These are phyloP conservation scores for Aspergillus ustus DNA, from an alignment of 2,329 filamentous ascomycete species.

Conservation along the genomic window DNA sequence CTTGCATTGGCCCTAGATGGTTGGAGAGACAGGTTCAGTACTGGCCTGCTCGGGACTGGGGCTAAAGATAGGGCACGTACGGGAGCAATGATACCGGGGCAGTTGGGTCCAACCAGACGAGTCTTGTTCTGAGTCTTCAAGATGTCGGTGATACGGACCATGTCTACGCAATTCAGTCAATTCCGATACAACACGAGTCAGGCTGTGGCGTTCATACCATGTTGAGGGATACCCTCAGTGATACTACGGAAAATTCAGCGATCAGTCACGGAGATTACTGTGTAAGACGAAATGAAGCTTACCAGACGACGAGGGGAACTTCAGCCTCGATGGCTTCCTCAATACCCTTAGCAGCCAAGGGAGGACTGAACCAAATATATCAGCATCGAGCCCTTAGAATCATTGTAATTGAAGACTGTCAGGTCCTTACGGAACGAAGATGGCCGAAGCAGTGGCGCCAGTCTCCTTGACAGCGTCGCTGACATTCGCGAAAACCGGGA, in stretches of 20 bases:
- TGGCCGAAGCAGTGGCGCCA: constrained; percentile 86
- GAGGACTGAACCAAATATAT: constrained; percentile 65
- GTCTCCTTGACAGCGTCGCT: constrained; percentile 86
- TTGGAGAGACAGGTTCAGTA: constrained; percentile 17
- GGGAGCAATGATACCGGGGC: constrained; percentile 91
- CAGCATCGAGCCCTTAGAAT: constrained; percentile 17
- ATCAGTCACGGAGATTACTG: constrained; percentile 11
- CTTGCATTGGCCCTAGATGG: constrained; percentile 86
- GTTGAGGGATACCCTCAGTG: constrained; percentile 96
- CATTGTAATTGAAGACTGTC: neutral
- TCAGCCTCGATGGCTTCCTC: constrained; percentile 95
- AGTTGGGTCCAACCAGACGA: constrained; percentile 95
- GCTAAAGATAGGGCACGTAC: constrained; percentile 46
- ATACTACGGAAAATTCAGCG: constrained; percentile 58
- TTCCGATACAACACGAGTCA: constrained; percentile 35
- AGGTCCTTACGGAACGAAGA: constrained; percentile 84
- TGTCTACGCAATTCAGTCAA: constrained; percentile 63
- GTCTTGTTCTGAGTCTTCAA: constrained; percentile 98
- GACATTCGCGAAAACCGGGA: constrained; percentile 91
- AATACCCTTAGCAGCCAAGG: constrained; percentile 89
- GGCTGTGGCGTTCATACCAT: constrained; percentile 62
- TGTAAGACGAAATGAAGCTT: constrained; percentile 30
- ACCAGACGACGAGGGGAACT: constrained; percentile 91
- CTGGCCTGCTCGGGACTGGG: neutral
- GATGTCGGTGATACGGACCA: constrained; percentile 98